Percentiles rank a stretch among this genome's conserved stretches.
Conservation (phyloP, 1,284 basidiomycete genomes). For the Bondarzewia mesenterica region DNA sequence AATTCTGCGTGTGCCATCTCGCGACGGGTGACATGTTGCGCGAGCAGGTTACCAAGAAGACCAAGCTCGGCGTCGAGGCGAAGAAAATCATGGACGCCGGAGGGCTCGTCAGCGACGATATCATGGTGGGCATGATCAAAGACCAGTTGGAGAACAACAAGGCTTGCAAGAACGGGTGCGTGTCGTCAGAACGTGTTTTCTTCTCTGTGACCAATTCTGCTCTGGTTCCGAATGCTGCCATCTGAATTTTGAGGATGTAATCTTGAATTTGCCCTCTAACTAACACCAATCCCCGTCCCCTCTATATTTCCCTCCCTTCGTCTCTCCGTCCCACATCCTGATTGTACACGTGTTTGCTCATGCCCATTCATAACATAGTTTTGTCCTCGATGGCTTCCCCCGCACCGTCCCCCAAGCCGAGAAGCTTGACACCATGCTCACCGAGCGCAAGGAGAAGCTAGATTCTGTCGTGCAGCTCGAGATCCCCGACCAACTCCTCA, state of each 20-base stretch:
- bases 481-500: constrained; percentile 92
- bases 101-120: constrained; percentile 91
- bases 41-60: constrained; percentile 86
- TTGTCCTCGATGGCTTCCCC: constrained; percentile 98
- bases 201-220: no score
- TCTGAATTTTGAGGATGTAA: no score
- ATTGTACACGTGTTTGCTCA: neutral
- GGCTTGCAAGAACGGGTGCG: constrained; percentile 86
- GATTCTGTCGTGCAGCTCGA: constrained; percentile 89
- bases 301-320: neutral
- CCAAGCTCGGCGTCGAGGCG: constrained; percentile 82
- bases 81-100: constrained; percentile 99
- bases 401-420: constrained; percentile 96
- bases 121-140: constrained; percentile 97
- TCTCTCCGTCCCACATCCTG: neutral
- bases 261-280: neutral
- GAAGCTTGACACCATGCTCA: constrained; percentile 92
- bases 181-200: constrained; percentile 9
- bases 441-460: constrained; percentile 74
- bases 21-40: constrained; percentile 99
- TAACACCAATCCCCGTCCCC: neutral
- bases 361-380: constrained; percentile 47
- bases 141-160: constrained; percentile 93
- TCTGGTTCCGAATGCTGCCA: no score
- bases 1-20: constrained; percentile 95